phyloP scores from a whole-genome alignment of 371 early-diverging fungal species.

The Saksenaea vasiformis region DNA sequence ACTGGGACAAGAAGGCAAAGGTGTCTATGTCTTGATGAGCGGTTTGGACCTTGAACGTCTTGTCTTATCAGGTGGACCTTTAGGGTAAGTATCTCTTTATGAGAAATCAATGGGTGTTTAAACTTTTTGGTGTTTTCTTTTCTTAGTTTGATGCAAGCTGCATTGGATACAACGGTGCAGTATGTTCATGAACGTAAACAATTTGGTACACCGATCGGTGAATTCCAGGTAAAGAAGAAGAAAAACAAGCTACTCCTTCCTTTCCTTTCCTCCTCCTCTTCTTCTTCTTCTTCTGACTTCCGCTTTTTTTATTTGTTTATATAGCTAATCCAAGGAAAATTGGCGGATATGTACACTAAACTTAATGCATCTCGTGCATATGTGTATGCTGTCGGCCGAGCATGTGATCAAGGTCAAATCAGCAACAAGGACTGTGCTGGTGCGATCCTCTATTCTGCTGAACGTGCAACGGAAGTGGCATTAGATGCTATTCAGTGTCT shows the following conservation, averaged over 20 bases:
- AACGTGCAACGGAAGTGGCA: constrained; percentile 94
- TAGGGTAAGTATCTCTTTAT: constrained; percentile 82
- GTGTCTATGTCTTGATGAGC: constrained; percentile 98
- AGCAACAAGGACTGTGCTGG: constrained; percentile 96
- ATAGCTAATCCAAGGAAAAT: constrained; percentile 87
- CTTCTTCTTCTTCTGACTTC: no score
- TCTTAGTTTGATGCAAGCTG: constrained; percentile 84
- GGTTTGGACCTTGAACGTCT: constrained; percentile 93
- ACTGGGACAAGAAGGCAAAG: constrained; percentile 82
- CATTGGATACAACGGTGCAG: constrained; percentile 80
- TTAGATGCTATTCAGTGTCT: constrained; percentile 95
- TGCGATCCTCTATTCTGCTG: constrained; percentile 93
- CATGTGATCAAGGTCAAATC: constrained; percentile 79
- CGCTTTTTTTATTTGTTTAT: constrained; percentile 6
- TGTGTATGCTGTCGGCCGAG: constrained; percentile 90
- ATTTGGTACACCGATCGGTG: constrained; percentile 84
- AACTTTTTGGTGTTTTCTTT: no score
- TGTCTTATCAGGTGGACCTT: constrained; percentile 92
- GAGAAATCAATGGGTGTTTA: no score
- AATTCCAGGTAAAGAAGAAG: constrained; percentile 74
- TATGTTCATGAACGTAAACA: constrained; percentile 92
- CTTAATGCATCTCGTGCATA: constrained; percentile 90
- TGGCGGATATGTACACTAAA: constrained; percentile 98
- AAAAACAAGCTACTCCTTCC: neutral
- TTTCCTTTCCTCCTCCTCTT: no score